Conservation (phyloP, 768 basidiomycete genomes). For the Termitomyces sp. region DNA sequence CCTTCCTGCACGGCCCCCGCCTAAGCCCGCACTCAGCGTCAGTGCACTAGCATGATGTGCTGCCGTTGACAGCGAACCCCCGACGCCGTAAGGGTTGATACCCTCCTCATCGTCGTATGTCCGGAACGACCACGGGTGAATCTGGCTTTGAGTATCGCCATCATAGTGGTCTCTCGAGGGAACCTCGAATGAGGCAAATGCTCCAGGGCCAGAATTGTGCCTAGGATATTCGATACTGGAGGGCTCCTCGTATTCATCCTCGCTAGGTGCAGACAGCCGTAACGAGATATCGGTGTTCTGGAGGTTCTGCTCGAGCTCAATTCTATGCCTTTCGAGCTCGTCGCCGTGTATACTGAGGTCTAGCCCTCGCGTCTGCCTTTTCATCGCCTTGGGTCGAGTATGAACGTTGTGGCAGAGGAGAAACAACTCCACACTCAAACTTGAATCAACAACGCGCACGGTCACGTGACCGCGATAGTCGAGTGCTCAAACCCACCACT, state of each 20-base stretch:
- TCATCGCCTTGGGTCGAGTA: constrained; percentile 22
- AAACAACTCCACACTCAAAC: not conserved
- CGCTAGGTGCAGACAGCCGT: constrained; percentile 52
- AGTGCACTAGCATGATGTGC: constrained; percentile 88
- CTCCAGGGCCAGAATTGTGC: constrained; percentile 54
- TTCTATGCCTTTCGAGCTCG: constrained; percentile 69
- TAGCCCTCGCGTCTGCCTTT: constrained; percentile 28
- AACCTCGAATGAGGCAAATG: constrained; percentile 56
- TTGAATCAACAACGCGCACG: constrained; percentile 14
- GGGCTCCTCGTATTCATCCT: constrained; percentile 34
- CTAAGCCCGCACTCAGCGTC: constrained; percentile 81
- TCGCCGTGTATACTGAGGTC: constrained; percentile 58
- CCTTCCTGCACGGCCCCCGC: constrained; percentile 41
- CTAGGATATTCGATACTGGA: constrained; percentile 66
- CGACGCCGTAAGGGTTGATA: constrained; percentile 57
- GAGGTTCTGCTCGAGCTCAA: constrained; percentile 74
- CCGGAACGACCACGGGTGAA: constrained; percentile 52
- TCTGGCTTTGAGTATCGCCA: constrained; percentile 40
- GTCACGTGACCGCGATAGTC: constrained; percentile 10
- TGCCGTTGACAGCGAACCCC: constrained; percentile 72
- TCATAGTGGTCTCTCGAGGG: constrained; percentile 52
- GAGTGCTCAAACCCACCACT: too few species aligned
- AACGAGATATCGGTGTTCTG: constrained; percentile 69
- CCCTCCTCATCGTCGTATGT: constrained; percentile 40
- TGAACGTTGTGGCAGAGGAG: constrained; percentile 12